Evolutionary conservation across 345 rosid genomes (phyloP), one percentile per base, ranked within the genome.

Genomic region (Eucalyptus melliodora): DNA sequence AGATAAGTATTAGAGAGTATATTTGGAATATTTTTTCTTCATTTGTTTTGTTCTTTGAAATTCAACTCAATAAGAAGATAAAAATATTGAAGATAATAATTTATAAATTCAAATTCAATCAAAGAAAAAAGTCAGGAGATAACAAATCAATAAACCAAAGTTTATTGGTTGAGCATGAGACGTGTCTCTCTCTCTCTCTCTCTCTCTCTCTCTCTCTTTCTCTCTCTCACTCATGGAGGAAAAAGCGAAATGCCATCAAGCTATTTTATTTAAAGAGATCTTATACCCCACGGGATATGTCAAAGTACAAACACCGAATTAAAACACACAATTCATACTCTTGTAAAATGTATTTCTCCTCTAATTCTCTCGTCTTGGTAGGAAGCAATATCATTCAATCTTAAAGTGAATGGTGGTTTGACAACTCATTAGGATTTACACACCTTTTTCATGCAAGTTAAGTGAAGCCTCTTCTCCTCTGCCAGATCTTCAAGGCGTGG

Each of bases 401-500:
- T 56, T 10, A 56, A 56, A 56, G 62, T 56, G 13, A 56, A 10
- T 24, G 3, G 12, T 5, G 45, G 14, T 72, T 72, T 72, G 45
- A 44, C 13, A 34, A 37, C 82, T 37, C 45, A 5, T 72, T 19
- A 19, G 82, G 14, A 72, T 72, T 40, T 14, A 6, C 45, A 24
- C 12, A 10, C 11, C 26, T 19, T 14, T 17, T 10, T 72, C 8
- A 1, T 19, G 45, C 27, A 37, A 72, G 14, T 37, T 37, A 19
- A 72, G 82, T 34, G 82, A 7, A 19, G 15, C 40, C 19, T 21
- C n/a, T 31, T 37, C 12, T 85, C 80, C 56, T 53, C 50, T 89
- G 16, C 88, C 45, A 96, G 97, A 98, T 91, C 96, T 98, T 88
- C 93, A 97, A 30, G 99, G 98, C 45, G 86, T 97, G 37, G 98